Base-by-base conservation (phyloP, 75 land plant species). In the Cunninghamia lanceolata region DNA sequence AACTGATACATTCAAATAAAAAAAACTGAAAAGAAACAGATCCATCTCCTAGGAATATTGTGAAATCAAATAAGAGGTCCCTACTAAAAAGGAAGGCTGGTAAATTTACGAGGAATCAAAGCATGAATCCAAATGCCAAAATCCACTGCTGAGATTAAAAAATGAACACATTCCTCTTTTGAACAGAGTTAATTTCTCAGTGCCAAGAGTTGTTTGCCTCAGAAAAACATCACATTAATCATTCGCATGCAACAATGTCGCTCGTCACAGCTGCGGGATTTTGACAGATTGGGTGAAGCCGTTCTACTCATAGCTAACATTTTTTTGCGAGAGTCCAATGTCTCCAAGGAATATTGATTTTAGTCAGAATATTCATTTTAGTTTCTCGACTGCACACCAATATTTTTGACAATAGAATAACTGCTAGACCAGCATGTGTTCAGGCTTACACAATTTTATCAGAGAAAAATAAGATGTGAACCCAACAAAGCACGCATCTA, bases 401-500 rank as follows among this genome's bases (percentile, higher is more conserved):
- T 80, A 45, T 28, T 43, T 80, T 10, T 34, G 6, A 71, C 34
- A 71, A 80, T 39, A 39, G n/a, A 25, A 40, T 21, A 21, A 19
- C 82, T 80, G 47, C 47, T 80, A 80, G 14, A 25, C 32, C 82
- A 25, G 46, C 0, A 25, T 2, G 50, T 80, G 47, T 42, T 40
- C 82, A 42, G n/a, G 82, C 5, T 80, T 80, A 45, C n/a, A 80
- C 9, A n/a, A 28, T 1, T 25, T 80, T n/a, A 80, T 80, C 50
- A 80, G 14, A 80, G 82, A 46, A 80, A n/a, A 40, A 80, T 42
- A 28, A 71, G 68, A 71, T 71, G 2, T 71, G 15, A 80, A 80
- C n/a, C 9, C n/a, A 80, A 11, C 30, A 80, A 80, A 25, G 30
- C 47, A 80, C 21, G 50, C 47, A 80, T 80, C 46, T 80, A 42